These are phyloP conservation scores for Colletotrichum endophyticum DNA, from an alignment of 2,329 filamentous ascomycete species.

Conservation along the genomic window DNA sequence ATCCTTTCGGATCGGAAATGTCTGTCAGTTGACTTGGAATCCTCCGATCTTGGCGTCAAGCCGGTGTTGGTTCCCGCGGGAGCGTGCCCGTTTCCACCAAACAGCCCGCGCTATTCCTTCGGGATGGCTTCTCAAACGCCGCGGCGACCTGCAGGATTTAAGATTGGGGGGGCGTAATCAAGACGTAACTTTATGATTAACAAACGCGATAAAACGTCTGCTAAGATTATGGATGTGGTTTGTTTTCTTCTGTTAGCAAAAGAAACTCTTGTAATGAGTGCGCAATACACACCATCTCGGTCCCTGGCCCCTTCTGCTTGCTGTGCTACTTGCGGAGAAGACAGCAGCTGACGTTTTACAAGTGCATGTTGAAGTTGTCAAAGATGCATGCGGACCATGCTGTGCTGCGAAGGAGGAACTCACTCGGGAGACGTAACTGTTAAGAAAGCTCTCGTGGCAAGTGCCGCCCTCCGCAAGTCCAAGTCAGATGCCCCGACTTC, in stretches of 20 bases:
- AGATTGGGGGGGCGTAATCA: not conserved
- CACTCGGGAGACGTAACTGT: not conserved
- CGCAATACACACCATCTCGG: not conserved
- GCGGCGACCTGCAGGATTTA: not conserved
- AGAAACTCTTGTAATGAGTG: not conserved
- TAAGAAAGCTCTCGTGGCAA: not conserved
- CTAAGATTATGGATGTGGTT: not conserved
- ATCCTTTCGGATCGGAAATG: not conserved
- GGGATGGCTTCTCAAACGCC: not conserved
- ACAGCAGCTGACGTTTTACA: not conserved
- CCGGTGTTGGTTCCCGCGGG: not conserved
- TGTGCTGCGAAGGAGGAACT: not conserved
- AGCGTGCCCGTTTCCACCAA: not conserved
- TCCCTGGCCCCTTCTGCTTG: not conserved
- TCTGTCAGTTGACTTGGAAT: not conserved
- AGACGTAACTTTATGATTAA: not conserved
- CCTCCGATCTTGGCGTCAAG: not conserved
- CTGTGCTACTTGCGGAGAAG: not conserved
- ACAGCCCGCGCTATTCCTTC: not conserved
- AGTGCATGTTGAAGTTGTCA: not conserved
- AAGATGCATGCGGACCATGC: not conserved
- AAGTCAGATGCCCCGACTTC: not conserved
- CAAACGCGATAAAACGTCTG: not conserved
- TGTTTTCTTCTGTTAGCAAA: not conserved
- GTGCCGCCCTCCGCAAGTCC: not conserved